Evolutionary conservation across 1,284 basidiomycete species (phyloP).

Genomic region (Volvariella volvacea): DNA sequence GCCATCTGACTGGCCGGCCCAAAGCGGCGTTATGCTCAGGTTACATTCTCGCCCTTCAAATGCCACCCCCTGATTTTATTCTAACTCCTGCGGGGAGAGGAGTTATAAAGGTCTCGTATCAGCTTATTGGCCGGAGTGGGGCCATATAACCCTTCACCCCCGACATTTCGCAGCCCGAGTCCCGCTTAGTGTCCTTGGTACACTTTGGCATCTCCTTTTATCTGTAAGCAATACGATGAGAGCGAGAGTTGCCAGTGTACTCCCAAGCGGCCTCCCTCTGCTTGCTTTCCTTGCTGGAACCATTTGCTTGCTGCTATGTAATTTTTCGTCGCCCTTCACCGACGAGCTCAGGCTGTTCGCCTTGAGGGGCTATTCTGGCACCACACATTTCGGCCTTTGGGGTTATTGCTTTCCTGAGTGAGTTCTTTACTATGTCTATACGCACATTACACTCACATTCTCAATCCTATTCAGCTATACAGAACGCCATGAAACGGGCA

Average conservation of each 20-base stretch:
- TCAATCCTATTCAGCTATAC: neutral
- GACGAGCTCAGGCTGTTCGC: neutral
- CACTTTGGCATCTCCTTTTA: neutral
- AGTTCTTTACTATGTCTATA: neutral
- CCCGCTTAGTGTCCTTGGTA: neutral
- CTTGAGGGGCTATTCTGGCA: neutral
- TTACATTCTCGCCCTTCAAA: no score
- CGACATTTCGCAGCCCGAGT: neutral
- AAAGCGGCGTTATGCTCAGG: no score
- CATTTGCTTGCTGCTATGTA: neutral
- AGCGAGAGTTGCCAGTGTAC: neutral
- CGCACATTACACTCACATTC: neutral
- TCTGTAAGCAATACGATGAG: neutral
- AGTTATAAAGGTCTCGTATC: no score
- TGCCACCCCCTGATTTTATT: no score
- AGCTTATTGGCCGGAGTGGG: no score
- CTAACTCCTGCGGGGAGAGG: no score
- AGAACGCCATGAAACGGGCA: neutral
- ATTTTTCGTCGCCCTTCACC: neutral
- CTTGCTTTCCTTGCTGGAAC: neutral
- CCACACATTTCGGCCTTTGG: neutral
- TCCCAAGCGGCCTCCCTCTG: neutral
- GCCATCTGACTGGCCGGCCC: no score
- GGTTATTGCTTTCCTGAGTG: constrained; percentile 1
- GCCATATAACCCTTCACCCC: neutral